Percentiles rank a stretch among this genome's conserved stretches.
phyloP scores from a whole-genome alignment of 2,329 filamentous ascomycete species.

The Colletotrichum sp. region DNA sequence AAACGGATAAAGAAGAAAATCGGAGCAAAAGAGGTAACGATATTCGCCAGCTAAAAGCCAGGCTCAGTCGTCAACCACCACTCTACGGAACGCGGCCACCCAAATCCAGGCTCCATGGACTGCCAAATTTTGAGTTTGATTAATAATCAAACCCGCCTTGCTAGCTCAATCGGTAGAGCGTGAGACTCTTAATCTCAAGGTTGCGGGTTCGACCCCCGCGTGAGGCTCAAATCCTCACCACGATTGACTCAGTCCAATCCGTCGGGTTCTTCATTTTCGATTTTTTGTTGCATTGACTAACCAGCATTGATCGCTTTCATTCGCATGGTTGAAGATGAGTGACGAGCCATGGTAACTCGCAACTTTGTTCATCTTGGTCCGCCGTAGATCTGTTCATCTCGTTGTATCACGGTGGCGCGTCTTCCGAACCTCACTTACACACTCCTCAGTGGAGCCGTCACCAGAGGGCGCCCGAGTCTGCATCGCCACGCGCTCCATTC shows the following conservation, averaged over 20 bases:
- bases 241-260: neutral
- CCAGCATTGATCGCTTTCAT: neutral
- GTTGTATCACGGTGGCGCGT: neutral
- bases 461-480: accelerated
- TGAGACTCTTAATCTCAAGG: constrained; percentile 65
- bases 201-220: constrained; percentile 28
- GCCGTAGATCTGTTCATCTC: neutral
- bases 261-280: neutral
- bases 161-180: constrained; percentile 77
- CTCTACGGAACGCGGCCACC: neutral
- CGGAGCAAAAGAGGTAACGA: neutral
- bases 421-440: neutral
- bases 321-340: neutral
- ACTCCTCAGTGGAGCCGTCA: neutral
- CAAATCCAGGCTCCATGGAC: no score
- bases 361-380: neutral
- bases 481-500: neutral
- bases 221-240: constrained; percentile 26
- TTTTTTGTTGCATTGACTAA: neutral
- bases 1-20: neutral
- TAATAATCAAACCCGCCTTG: constrained; percentile 24
- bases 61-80: neutral
- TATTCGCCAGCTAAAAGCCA: neutral
- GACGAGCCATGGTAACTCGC: neutral
- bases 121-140: neutral